Evolutionary conservation across 345 rosid species (phyloP).

Genomic region (Ceriops zippeliana): DNA sequence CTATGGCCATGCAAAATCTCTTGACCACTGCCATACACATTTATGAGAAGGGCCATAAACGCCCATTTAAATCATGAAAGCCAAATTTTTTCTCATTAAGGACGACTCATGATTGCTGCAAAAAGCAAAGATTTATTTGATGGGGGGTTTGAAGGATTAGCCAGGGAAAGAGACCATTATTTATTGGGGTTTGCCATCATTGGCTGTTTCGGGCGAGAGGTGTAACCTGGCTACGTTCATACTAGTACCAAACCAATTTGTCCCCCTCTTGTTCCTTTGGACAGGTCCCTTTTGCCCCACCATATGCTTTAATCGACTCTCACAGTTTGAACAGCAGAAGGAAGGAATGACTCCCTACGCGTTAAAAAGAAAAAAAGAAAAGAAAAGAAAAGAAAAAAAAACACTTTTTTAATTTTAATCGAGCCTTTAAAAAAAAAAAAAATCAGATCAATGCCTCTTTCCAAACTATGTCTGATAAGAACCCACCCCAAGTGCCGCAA

Average conservation of each 20-base stretch:
- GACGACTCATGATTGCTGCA: constrained; percentile 14
- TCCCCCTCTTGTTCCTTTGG: background rate
- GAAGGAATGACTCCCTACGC: background rate
- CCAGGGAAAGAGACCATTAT: constrained; percentile 9
- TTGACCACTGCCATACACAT: constrained; percentile 30
- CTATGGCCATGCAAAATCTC: constrained; percentile 27
- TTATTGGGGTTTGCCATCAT: constrained; percentile 43
- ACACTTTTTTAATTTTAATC: background rate
- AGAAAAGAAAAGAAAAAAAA: too few species aligned
- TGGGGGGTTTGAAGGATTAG: constrained; percentile 9
- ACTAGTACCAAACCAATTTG: background rate
- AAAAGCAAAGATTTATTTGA: constrained; percentile 15
- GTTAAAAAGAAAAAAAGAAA: background rate
- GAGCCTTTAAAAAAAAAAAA: background rate
- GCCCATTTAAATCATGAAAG: constrained; percentile 20
- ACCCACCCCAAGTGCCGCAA: too few species aligned
- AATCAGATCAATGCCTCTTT: too few species aligned
- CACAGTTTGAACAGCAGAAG: background rate
- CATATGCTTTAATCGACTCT: background rate
- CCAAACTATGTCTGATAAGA: too few species aligned
- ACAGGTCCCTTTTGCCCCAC: constrained; percentile 10
- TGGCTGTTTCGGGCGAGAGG: constrained; percentile 29
- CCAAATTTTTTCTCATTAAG: constrained; percentile 12
- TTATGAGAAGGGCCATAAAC: constrained; percentile 11
- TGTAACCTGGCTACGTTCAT: constrained; percentile 7